Conservation (phyloP, 2,329 filamentous ascomycete genomes). For the Rutstroemia sp. region DNA sequence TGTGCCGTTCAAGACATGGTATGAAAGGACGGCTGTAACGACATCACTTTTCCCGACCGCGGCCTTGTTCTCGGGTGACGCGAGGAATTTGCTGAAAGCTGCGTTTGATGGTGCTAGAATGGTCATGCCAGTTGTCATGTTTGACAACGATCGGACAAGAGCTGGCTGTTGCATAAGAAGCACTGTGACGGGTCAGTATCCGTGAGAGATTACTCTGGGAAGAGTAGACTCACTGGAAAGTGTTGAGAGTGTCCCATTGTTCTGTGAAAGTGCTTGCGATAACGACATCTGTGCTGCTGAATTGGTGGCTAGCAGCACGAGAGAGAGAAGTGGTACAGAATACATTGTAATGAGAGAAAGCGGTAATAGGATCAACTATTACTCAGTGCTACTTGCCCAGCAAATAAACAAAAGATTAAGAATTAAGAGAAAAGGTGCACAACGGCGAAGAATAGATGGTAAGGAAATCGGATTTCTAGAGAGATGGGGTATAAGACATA, state of each 20-base stretch:
- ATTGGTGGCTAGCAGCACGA: neutral
- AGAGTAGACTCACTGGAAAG: neutral
- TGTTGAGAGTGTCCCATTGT: neutral
- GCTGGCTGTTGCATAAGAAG: slow-evolving; percentile 5
- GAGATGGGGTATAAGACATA: neutral
- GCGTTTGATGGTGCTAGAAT: slow-evolving; percentile 33
- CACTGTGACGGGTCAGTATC: neutral
- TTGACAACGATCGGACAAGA: neutral
- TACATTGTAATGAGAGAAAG: slow-evolving; percentile 4
- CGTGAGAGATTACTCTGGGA: neutral
- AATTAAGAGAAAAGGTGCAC: neutral
- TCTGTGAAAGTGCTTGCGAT: neutral
- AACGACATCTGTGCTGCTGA: neutral
- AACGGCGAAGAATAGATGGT: neutral
- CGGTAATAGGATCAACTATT: slow-evolving; percentile 7
- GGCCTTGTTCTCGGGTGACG: slow-evolving; percentile 24
- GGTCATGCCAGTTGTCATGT: slow-evolving; percentile 1
- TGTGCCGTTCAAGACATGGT: slow-evolving; percentile 30
- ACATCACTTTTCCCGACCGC: slow-evolving; percentile 30
- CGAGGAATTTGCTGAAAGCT: slow-evolving; percentile 33
- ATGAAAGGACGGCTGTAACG: slow-evolving; percentile 31
- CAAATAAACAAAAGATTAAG: neutral
- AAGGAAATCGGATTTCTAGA: neutral
- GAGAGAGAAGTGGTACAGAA: slow-evolving; percentile 1
- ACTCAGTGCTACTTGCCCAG: slow-evolving; percentile 1